Base-by-base conservation (phyloP, 2,329 filamentous ascomycete species). In the Sporothrix euskadiensis region DNA sequence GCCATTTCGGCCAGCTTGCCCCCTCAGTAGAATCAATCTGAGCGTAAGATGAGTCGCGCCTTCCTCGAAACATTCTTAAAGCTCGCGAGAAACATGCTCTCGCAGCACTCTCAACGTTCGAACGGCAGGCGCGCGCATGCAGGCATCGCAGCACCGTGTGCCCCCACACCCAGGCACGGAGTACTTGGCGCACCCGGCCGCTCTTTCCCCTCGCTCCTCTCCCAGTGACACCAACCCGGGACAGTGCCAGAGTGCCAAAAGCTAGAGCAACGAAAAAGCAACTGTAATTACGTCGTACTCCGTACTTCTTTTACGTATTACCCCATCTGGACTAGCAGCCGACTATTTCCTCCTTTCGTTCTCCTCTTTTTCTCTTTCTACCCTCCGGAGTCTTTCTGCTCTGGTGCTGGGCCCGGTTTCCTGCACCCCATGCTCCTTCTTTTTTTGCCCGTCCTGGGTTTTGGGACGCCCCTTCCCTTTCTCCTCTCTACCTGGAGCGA, bases 271-370 rank as follows among this genome's bases (percentile, higher is more conserved):
- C 26, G n/a, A 47, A 22, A 63, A 39, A 52, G 56, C 69, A 52
- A 9, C 69, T 52, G 26, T 26, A 35, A n/a, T n/a, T n/a, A n/a
- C n/a, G n/a, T n/a, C n/a, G n/a, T 9, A 26, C 26, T 26, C 26
- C 26, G 26, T 26, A 26, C 26, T 10, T 30, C 39, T 59, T 71
- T 41, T 61, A 71, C 69, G 69, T 71, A 35, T 71, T 71, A 63
- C 69, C 57, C 39, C 56, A 35, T 71, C 16, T 26, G 41, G 69
- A 61, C 69, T 71, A 71, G 69, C 54, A 35, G 16, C 10, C 30
- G 49, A n/a, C 61, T 19, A 41, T 35, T 41, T 56, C 26, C 44
- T 61, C 56, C n/a, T 69, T 66, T 49, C 68, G 16, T 47, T 63
- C 54, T 59, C 30, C 56, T 59, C 56, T 59, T 44, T 44, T 26